These are phyloP conservation scores for Musa beccarii DNA, from an alignment of 176 grass and related monocot species.

Conservation along the genomic window DNA sequence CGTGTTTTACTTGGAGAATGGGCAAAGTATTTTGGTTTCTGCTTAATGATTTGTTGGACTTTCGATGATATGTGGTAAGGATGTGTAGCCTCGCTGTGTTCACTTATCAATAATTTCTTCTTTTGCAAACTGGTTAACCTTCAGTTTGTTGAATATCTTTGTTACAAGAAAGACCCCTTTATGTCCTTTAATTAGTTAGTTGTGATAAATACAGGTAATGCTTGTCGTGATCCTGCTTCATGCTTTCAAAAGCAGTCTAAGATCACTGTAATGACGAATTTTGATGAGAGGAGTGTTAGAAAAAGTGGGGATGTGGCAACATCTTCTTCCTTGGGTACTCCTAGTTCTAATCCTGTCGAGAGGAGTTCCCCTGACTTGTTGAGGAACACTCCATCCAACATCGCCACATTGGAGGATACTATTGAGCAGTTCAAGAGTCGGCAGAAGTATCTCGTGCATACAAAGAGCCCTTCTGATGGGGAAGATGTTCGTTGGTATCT, in stretches of 20 bases:
- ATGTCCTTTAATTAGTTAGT: background rate
- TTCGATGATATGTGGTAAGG: too few relatives aligned
- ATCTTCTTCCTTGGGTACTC: conserved; percentile 18
- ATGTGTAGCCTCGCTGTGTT: background rate
- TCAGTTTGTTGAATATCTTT: background rate
- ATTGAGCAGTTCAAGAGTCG: conserved; percentile 59
- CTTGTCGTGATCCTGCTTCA: background rate
- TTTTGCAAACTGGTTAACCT: background rate
- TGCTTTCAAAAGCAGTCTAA: background rate
- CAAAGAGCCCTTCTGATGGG: conserved; percentile 86
- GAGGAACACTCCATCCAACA: conserved; percentile 82
- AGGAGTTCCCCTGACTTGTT: conserved; percentile 57
- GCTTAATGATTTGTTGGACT: too few relatives aligned
- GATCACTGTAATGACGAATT: conserved; percentile 10
- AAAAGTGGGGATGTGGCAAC: background rate
- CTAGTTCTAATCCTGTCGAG: conserved; percentile 12
- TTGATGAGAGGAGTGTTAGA: background rate
- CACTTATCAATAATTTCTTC: background rate
- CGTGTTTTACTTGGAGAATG: too few relatives aligned
- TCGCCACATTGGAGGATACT: conserved; percentile 56
- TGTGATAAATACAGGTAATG: background rate
- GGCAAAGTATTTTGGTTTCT: too few relatives aligned
- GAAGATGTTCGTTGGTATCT: conserved; percentile 91
- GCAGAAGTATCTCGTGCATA: conserved; percentile 70
- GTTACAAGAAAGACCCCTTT: background rate